A percentile compares a stretch with the other conserved stretches of the same genome.
Conservation (phyloP, 805 yeast genomes). For the Wickerhamiella parazyma region DNA sequence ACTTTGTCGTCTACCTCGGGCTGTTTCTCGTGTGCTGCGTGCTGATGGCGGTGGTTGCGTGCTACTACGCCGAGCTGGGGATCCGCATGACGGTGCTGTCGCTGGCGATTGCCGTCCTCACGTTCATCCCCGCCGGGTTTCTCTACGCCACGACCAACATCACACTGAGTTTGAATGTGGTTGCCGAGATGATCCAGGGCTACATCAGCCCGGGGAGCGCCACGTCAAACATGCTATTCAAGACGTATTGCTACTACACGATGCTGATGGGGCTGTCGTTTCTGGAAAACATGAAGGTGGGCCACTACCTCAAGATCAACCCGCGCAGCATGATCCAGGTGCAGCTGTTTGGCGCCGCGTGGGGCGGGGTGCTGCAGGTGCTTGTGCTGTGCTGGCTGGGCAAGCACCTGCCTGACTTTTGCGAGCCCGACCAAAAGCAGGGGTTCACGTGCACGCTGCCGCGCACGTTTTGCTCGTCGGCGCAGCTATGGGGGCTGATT, state of each 20-base stretch:
- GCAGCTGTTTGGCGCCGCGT: slow-evolving; percentile 33
- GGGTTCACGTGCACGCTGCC: slow-evolving; percentile 37
- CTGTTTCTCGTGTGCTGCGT: slow-evolving; percentile 26
- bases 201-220: slow-evolving; percentile 51
- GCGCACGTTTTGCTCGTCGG: slow-evolving; percentile 38
- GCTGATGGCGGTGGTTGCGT: slow-evolving; percentile 8
- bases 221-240: slow-evolving; percentile 48
- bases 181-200: slow-evolving; percentile 52
- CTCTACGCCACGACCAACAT: slow-evolving; percentile 51
- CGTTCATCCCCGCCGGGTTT: slow-evolving; percentile 48
- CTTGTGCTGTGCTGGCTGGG: slow-evolving; percentile 33
- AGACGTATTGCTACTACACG: slow-evolving; percentile 44
- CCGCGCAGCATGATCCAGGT: slow-evolving; percentile 47
- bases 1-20: slow-evolving; percentile 46
- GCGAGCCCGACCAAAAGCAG: slow-evolving; percentile 31
- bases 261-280: slow-evolving; percentile 41
- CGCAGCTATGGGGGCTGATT: slow-evolving; percentile 51
- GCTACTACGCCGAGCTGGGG: slow-evolving; percentile 33
- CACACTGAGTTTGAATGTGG: slow-evolving; percentile 43
- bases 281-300: slow-evolving; percentile 45
- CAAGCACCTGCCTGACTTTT: slow-evolving; percentile 29
- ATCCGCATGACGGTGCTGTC: slow-evolving; percentile 33
- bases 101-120: slow-evolving; percentile 39
- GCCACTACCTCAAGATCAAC: slow-evolving; percentile 50
- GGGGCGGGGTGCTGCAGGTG: slow-evolving; percentile 33